phyloP scores from a whole-genome alignment of 306 rosid species.

The Boehmeria nivea region DNA sequence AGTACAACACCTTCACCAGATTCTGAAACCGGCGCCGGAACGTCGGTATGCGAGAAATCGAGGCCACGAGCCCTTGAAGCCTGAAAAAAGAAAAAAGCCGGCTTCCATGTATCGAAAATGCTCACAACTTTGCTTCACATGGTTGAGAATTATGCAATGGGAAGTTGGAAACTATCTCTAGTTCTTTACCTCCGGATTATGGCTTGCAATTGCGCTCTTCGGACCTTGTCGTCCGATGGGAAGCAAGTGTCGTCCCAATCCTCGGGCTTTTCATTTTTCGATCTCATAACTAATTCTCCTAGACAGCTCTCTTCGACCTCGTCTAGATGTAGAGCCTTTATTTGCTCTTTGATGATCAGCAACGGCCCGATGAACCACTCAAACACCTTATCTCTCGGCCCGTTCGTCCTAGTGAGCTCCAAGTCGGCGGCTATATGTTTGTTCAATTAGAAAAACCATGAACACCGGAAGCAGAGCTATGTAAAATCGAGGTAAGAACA shows the following conservation, averaged over 20 bases:
- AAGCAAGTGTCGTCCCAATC: slow-evolving; percentile 64
- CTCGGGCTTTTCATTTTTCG: slow-evolving; percentile 57
- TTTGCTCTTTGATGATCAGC: slow-evolving; percentile 68
- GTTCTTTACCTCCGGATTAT: slow-evolving; percentile 57
- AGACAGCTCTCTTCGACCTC: slow-evolving; percentile 55
- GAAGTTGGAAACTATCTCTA: neutral
- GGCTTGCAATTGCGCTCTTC: slow-evolving; percentile 78
- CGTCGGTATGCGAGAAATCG: slow-evolving; percentile 63
- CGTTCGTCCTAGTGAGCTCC: slow-evolving; percentile 56
- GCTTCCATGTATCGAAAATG: neutral
- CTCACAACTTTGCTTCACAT: neutral
- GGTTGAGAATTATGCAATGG: neutral
- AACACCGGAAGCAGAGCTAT: slow-evolving; percentile 2
- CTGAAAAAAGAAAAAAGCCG: slow-evolving; percentile 28
- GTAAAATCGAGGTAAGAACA: neutral
- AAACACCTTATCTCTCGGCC: slow-evolving; percentile 56
- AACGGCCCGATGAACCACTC: slow-evolving; percentile 85
- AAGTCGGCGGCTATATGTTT: slow-evolving; percentile 50
- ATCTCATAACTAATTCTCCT: slow-evolving; percentile 45
- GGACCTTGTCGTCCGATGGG: slow-evolving; percentile 45
- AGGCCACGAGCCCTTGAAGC: slow-evolving; percentile 65
- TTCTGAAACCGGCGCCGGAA: slow-evolving; percentile 57
- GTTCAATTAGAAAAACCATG: slow-evolving; percentile 19
- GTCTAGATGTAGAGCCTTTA: slow-evolving; percentile 43
- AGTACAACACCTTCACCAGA: slow-evolving; percentile 49